Conservation (phyloP, 768 basidiomycete genomes). For the Pleurotus sapidus region DNA sequence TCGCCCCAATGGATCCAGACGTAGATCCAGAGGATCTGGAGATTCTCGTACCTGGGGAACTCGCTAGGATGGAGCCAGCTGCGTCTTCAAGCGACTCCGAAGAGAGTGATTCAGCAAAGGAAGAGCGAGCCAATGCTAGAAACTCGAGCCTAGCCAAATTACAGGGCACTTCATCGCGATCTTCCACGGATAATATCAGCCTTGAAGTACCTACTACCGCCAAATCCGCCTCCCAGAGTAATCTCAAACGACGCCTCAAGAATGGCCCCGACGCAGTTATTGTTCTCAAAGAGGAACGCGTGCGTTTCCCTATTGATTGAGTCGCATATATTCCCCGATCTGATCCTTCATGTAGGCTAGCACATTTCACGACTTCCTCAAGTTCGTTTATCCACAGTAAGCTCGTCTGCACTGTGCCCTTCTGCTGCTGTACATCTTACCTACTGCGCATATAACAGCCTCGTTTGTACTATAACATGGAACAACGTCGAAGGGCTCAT, state of each 20-base stretch:
- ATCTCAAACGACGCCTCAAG: slow-evolving; percentile 34
- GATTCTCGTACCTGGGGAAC: slow-evolving; percentile 30
- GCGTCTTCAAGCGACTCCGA: slow-evolving; percentile 21
- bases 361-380: slow-evolving; percentile 92
- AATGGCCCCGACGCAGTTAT: slow-evolving; percentile 79
- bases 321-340: not conserved
- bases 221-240: slow-evolving; percentile 30
- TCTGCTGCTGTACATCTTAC: not conserved
- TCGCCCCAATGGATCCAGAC: slow-evolving; percentile 56
- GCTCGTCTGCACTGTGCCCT: slow-evolving; percentile 23
- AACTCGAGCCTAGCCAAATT: slow-evolving; percentile 61
- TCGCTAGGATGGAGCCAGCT: slow-evolving; percentile 30
- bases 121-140: slow-evolving; percentile 33
- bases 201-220: slow-evolving; percentile 4
- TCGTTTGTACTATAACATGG: slow-evolving; percentile 94
- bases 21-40: slow-evolving; percentile 43
- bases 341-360: slow-evolving; percentile 45
- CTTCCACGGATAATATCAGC: slow-evolving; percentile 18
- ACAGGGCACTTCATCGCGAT: slow-evolving; percentile 22
- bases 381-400: slow-evolving; percentile 92
- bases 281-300: slow-evolving; percentile 86
- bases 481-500: slow-evolving; percentile 90
- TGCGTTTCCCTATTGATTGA: slow-evolving; percentile 22
- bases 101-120: slow-evolving; percentile 13
- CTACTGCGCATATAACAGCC: slow-evolving; percentile 32